Evolutionary conservation across 140 eudicot genomes (phyloP).

Genomic region (Flaveria floridana): DNA sequence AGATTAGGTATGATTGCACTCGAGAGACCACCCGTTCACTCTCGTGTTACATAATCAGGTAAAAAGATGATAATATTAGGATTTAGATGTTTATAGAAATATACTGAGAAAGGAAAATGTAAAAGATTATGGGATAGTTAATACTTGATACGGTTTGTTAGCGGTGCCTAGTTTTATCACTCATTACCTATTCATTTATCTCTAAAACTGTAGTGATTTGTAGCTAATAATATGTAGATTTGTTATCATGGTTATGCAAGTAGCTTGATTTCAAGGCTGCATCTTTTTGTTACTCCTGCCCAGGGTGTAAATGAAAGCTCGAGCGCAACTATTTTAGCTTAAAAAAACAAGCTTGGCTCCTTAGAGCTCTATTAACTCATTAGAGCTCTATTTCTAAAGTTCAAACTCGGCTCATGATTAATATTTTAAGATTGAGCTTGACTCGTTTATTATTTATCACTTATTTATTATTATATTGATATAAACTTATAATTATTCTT

Average conservation of each 20-base stretch:
- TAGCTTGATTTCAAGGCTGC: conserved; percentile 4
- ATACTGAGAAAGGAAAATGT: conserved; percentile 12
- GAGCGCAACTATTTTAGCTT: no score
- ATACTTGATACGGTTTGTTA: neutral
- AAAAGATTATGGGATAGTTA: neutral
- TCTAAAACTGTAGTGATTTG: conserved; percentile 11
- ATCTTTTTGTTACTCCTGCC: neutral
- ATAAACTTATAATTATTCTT: no score
- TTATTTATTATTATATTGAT: no score
- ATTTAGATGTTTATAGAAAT: conserved; percentile 25
- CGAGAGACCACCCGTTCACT: conserved; percentile 75
- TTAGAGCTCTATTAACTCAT: no score
- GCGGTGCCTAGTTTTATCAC: conserved; percentile 16
- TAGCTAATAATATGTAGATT: conserved; percentile 11
- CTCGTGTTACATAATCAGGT: conserved; percentile 12
- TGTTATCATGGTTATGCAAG: conserved; percentile 10
- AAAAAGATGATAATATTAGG: neutral
- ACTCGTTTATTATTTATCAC: no score
- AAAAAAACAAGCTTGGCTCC: no score
- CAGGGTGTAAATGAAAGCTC: neutral
- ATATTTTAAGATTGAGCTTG: no score
- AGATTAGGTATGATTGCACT: conserved; percentile 74
- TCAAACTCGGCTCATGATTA: no score
- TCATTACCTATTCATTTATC: conserved; percentile 6
- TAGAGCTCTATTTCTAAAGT: no score